Conservation (phyloP, 257 asterid genomes). For the Rauvolfia tetraphylla region DNA sequence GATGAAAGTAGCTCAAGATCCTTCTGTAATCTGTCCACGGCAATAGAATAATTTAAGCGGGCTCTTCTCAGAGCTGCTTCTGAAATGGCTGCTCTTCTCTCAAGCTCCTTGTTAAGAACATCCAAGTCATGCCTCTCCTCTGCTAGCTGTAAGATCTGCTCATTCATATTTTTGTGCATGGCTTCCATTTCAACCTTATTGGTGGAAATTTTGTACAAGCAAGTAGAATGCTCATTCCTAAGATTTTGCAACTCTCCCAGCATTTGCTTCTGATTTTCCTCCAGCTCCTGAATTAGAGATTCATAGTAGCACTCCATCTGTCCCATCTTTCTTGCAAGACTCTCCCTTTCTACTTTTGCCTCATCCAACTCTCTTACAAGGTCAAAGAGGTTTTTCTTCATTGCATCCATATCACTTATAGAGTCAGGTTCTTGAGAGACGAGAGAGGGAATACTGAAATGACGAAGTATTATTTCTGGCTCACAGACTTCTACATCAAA, state of each 20-base stretch:
- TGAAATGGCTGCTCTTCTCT: slow-evolving; percentile 64
- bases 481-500: slow-evolving; percentile 71
- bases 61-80: slow-evolving; percentile 90
- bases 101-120: slow-evolving; percentile 69
- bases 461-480: slow-evolving; percentile 66
- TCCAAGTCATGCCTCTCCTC: slow-evolving; percentile 68
- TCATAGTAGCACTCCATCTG: slow-evolving; percentile 97
- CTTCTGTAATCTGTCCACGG: slow-evolving; percentile 89
- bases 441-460: slow-evolving; percentile 47
- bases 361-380: slow-evolving; percentile 91
- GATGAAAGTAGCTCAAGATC: slow-evolving; percentile 94
- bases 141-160: slow-evolving; percentile 50
- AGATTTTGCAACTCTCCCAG: slow-evolving; percentile 76
- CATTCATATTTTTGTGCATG: slow-evolving; percentile 52
- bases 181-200: slow-evolving; percentile 64
- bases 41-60: slow-evolving; percentile 87
- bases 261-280: slow-evolving; percentile 88
- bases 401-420: slow-evolving; percentile 48
- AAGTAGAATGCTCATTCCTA: slow-evolving; percentile 74
- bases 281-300: slow-evolving; percentile 86
- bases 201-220: slow-evolving; percentile 61
- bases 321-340: slow-evolving; percentile 64
- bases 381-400: slow-evolving; percentile 74
- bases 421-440: slow-evolving; percentile 55
- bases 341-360: slow-evolving; percentile 79